phyloP scores from a whole-genome alignment of 345 rosid species.

The Salix brachista region DNA sequence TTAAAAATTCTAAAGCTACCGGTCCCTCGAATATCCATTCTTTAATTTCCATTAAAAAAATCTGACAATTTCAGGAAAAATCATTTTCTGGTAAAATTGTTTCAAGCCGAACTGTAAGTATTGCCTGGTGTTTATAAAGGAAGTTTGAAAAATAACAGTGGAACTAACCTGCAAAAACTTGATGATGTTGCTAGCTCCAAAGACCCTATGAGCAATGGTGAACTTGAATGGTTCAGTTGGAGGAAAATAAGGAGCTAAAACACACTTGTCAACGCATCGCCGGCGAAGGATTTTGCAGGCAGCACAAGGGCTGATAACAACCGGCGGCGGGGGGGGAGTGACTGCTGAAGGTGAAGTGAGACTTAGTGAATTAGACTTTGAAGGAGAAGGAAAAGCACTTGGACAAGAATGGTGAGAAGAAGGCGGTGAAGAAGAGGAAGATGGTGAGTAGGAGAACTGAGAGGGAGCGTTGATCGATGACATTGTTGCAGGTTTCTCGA shows the following conservation, averaged over 20 bases:
- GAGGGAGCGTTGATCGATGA: conserved; percentile 9
- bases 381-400: background rate
- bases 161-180: conserved; percentile 55
- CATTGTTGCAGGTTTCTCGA: background rate
- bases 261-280: conserved; percentile 56
- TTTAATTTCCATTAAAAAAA: background rate
- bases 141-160: background rate
- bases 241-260: conserved; percentile 71
- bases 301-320: conserved; percentile 64
- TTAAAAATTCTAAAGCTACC: background rate
- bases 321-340: conserved; percentile 17
- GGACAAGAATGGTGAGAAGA: background rate
- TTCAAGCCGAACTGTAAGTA: background rate
- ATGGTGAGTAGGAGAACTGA: conserved; percentile 15
- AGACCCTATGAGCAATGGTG: conserved; percentile 64
- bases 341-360: conserved; percentile 7
- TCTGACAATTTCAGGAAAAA: background rate
- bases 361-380: conserved; percentile 3
- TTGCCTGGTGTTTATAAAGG: background rate
- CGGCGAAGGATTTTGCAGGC: conserved; percentile 77
- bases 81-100: background rate
- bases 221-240: conserved; percentile 65
- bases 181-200: conserved; percentile 67
- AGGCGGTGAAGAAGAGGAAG: conserved; percentile 20
- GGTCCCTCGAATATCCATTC: background rate